These are phyloP conservation scores for Coemansia sp. DNA, from an alignment of 192 early-diverging fungal species.

Conservation along the genomic window DNA sequence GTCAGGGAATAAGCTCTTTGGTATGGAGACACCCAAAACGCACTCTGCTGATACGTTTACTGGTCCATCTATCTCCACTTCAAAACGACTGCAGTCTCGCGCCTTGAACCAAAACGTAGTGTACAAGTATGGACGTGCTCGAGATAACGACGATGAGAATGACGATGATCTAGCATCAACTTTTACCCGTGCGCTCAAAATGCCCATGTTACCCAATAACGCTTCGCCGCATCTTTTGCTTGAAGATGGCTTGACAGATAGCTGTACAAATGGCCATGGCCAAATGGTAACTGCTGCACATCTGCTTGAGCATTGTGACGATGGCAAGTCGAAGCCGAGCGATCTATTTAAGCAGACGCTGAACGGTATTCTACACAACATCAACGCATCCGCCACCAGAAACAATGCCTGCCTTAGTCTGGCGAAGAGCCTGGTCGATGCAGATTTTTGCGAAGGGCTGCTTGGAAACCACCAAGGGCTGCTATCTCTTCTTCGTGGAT, in stretches of 20 bases:
- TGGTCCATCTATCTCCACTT: constrained; percentile 41
- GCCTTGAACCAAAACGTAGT: constrained; percentile 42
- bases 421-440: constrained; percentile 17
- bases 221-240: constrained; percentile 14
- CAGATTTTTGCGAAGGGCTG: constrained; percentile 33
- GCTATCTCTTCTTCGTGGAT: constrained; percentile 21
- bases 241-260: not conserved
- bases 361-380: constrained; percentile 20
- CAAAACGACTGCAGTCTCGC: constrained; percentile 40
- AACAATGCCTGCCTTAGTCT: constrained; percentile 18
- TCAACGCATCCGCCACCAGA: constrained; percentile 3
- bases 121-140: constrained; percentile 46
- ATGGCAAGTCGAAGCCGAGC: not conserved
- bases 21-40: constrained; percentile 1
- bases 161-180: constrained; percentile 15
- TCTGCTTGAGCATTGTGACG: not conserved
- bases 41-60: not conserved
- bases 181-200: constrained; percentile 16
- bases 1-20: not conserved
- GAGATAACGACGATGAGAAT: constrained; percentile 18
- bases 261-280: not conserved
- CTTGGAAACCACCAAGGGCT: constrained; percentile 29
- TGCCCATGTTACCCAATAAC: constrained; percentile 3
- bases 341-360: constrained; percentile 29
- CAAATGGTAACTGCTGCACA: not conserved